phyloP scores from a whole-genome alignment of 441 rosid species.

The Erysimum pusillum region DNA sequence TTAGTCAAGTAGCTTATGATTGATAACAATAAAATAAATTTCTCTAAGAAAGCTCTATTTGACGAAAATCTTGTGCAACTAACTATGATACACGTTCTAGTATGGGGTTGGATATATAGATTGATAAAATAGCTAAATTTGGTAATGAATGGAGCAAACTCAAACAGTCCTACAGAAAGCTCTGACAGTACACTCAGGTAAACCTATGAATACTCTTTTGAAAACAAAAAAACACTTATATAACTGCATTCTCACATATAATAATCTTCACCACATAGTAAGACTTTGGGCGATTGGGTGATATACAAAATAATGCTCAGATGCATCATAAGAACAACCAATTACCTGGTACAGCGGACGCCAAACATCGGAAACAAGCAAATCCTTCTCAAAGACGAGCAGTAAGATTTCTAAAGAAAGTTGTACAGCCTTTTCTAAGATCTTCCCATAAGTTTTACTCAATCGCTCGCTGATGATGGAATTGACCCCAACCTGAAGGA shows the following conservation, averaged over 20 bases:
- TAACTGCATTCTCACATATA: constrained; percentile 25
- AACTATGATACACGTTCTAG: constrained; percentile 9
- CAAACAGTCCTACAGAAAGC: constrained; percentile 8
- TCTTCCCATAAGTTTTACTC: constrained; percentile 81
- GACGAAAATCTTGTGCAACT: constrained; percentile 10
- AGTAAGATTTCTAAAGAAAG: constrained; percentile 87
- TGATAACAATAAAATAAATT: constrained; percentile 7
- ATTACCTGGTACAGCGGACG: constrained; percentile 92
- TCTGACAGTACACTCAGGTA: constrained; percentile 9
- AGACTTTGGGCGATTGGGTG: constrained; percentile 21
- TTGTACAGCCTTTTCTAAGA: constrained; percentile 91
- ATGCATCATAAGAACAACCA: constrained; percentile 22
- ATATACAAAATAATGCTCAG: constrained; percentile 17
- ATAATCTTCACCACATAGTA: constrained; percentile 2
- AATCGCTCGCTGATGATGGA: constrained; percentile 76
- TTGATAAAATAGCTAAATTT: constrained; percentile 30
- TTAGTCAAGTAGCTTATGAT: constrained; percentile 25
- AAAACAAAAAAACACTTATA: neutral
- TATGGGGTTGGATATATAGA: neutral
- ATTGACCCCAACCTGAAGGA: constrained; percentile 87
- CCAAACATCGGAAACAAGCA: constrained; percentile 87
- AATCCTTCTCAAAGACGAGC: constrained; percentile 87
- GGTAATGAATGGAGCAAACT: constrained; percentile 10
- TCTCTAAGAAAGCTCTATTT: neutral
- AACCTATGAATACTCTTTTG: constrained; percentile 19